Evolutionary conservation across 73 alveolate genomes (phyloP), one percentile per base, ranked within the genome.

Genomic region (Paramecium sexaurelia): DNA sequence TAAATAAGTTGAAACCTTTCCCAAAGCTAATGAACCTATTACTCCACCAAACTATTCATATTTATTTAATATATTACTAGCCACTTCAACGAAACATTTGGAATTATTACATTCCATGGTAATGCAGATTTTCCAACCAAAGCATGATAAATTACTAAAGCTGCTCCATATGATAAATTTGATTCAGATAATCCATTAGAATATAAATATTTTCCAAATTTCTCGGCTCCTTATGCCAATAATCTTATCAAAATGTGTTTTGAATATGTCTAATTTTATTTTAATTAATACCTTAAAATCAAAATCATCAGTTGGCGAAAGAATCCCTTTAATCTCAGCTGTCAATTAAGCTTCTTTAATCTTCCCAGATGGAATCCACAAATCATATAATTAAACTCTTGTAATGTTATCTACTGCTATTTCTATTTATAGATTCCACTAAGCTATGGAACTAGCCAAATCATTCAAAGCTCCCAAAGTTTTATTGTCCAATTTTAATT

Each of bases 81-180:
- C 87, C 87, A 73, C 27, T 32, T 73, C 4, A 73, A 35, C n/a
- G 55, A 35, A 5, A 35, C 27, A 29, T 27, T 29, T 3, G 87
- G 87, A 0, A 73, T 27, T 73, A 73, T 35, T 1, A 73, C 87
- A 35, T 73, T 73, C 87, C 87, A 73, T 73, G 87, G 87, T n/a
- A 73, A 20, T 15, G 87, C 87, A 11, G 87, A 32, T 36, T 37
- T 37, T 0, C 87, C 87, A 37, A 35, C 87, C 6, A 73, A 35
- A 1, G 87, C 67, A 36, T 73, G 87, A 73, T 73, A 73, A n/a
- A 73, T 32, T 13, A 73, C 39, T 37, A 73, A 73, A n/a, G 45
- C 87, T 35, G 87, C 87, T 2, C 87, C 87, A 33, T 35, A 73
- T 35, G 87, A 73, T 36, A 73, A 73, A 73, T 73, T 73, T 32